Evolutionary conservation across 768 basidiomycete genomes (phyloP).

Genomic region (Mrakia frigida): DNA sequence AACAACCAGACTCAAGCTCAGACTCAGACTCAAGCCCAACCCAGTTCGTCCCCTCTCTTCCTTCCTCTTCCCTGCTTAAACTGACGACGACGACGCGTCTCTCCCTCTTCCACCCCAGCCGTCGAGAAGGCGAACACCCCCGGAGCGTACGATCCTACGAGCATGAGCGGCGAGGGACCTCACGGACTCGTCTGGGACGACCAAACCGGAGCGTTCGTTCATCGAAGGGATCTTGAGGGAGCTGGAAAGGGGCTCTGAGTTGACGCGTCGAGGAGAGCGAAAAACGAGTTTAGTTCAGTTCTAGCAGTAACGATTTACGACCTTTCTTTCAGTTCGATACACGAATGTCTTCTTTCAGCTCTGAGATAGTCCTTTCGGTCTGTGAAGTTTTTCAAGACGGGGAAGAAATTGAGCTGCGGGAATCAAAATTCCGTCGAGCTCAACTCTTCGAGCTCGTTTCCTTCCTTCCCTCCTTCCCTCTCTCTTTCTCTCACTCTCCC

Average conservation of each 20-base stretch:
- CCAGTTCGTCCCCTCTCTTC: background rate
- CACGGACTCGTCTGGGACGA: slow-evolving; percentile 10
- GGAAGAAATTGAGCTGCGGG: too few relatives aligned
- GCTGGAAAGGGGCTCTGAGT: background rate
- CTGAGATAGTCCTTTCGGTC: too few relatives aligned
- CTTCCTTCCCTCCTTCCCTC: background rate
- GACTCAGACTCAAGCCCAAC: too few relatives aligned
- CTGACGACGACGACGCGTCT: background rate
- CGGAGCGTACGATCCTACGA: background rate
- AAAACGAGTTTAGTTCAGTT: too few relatives aligned
- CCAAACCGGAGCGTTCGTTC: background rate
- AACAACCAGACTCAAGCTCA: background rate
- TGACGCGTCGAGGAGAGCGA: background rate
- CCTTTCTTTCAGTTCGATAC: too few relatives aligned
- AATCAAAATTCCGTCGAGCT: too few relatives aligned
- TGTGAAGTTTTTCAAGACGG: too few relatives aligned
- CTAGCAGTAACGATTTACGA: too few relatives aligned
- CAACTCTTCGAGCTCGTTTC: background rate
- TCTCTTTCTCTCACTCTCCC: background rate
- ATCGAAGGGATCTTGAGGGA: background rate
- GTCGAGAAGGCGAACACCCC: background rate
- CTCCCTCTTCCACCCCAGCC: background rate
- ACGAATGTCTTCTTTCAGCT: too few relatives aligned
- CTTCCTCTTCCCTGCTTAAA: background rate
- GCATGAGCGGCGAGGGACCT: background rate